Base-by-base conservation (phyloP, 2,329 filamentous ascomycete genomes). In the Botrytis squamosa region DNA sequence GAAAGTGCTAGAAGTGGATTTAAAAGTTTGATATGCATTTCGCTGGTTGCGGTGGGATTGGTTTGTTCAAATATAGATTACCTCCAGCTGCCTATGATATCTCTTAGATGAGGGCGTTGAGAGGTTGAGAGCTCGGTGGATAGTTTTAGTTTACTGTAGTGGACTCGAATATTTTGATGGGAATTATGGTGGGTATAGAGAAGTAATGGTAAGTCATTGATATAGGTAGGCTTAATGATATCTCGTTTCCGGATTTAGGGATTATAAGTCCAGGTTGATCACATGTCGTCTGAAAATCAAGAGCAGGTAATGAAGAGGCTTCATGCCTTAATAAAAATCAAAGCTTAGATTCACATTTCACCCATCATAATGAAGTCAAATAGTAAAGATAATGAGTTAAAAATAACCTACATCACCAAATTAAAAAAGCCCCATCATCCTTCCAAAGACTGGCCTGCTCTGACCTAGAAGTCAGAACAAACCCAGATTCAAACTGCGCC, bases 11-110 rank as follows among this genome's bases (percentile, higher is more conserved):
- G 46, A 25, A 25, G 46, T 52, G 46, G 4, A 52, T 12, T 52
- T 25, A 1, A 10, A 25, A 14, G 0, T 10, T 25, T 10, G 4
- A 10, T 25, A 4, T 25, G 0, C 4, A 25, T 49, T 3, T 22
- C 4, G 20, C 9, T 25, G 46, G 3, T 22, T 25, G 22, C 2
- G 20, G 22, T 25, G 4, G 46, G 46, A 3, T 33, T 3, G 33
- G 33, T 33, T 33, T 33, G 33, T 33, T 33, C 33, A 33, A 33
- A 33, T 33, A 33, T 33, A 33, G 33, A 33, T 33, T 33, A 33
- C 33, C 33, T 29, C 29, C 29, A 29, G 29, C 29, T 33, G 33
- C 33, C 33, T 33, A 33, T 33, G 33, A 33, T 33, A 33, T 33
- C 33, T 33, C 33, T 33, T 33, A 46, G 12, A 8, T 55, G n/a